These are phyloP conservation scores for Talaromyces trachyspermus DNA, from an alignment of 495 filamentous ascomycete genomes.

Conservation along the genomic window DNA sequence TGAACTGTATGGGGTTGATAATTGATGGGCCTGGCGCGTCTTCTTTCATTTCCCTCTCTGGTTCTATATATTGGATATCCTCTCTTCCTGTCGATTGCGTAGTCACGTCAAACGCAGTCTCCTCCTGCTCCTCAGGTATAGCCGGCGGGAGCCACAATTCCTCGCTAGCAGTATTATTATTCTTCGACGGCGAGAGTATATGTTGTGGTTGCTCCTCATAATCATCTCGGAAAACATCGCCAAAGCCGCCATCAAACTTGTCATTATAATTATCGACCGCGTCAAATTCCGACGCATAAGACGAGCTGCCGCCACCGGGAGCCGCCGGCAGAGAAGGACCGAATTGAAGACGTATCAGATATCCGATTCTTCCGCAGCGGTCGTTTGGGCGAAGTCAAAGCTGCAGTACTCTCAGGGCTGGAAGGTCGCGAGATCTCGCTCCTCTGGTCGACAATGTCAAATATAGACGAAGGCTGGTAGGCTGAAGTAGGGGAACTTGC, in stretches of 20 bases:
- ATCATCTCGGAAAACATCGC: constrained; percentile 8
- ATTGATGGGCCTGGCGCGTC: constrained; percentile 12
- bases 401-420: constrained; percentile 60
- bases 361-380: constrained; percentile 42
- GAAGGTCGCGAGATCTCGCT: constrained; percentile 58
- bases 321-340: constrained; percentile 32
- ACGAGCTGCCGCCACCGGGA: too few species aligned
- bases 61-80: constrained; percentile 6
- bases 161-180: constrained; percentile 13
- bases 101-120: constrained; percentile 7
- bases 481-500: constrained; percentile 75
- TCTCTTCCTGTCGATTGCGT: too few species aligned
- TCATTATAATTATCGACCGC: not conserved
- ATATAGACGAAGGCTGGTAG: constrained; percentile 65
- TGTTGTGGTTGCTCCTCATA: constrained; percentile 14
- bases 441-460: constrained; percentile 60
- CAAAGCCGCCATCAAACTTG: not conserved
- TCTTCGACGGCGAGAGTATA: constrained; percentile 8
- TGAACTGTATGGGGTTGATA: constrained; percentile 6
- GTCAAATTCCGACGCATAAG: not conserved
- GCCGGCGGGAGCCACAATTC: constrained; percentile 19
- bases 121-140: constrained; percentile 39
- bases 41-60: constrained; percentile 6
- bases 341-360: constrained; percentile 47
- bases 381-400: constrained; percentile 42